Evolutionary conservation across 2,329 filamentous ascomycete genomes (phyloP), one percentile per base, ranked within the genome.

Genomic region (Malbranchea cinnamomea): DNA sequence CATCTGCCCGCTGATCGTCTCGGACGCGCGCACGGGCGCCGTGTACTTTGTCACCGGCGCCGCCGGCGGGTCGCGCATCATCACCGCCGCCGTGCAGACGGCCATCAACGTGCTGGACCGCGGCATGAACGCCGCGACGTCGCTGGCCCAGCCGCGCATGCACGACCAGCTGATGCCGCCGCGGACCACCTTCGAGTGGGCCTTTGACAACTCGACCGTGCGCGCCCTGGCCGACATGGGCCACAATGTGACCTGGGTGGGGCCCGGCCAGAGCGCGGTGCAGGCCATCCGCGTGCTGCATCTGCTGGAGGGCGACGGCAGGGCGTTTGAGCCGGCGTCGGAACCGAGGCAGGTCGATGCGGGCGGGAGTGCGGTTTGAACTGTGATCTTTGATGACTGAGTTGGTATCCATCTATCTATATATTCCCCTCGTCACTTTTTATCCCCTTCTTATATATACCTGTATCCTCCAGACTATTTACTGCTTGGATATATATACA

Each of bases 151-250:
- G 43, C 78, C 78, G 0, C 62, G 84, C 6, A 56, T 91, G 13
- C 84, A 92, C 46, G 81, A 92, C 47, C 84, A 92, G 55, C 60
- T 92, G 6, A 61, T 83, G 31, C 84, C 83, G 0, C 76, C 83
- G 42, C 54, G 57, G 28, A 66, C 74, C 2, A 59, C 57, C 0
- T 74, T 89, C 31, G 83, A 92, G 54, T 71, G 69, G 18, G 52
- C 52, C 0, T 91, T 78, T 41, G 65, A 80, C 41, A 75, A 77
- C 37, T 47, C 42, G 2, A 78, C 74, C 0, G 69, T 72, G 4
- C 67, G 61, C 2, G 76, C 67, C 37, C 65, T 93, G 67, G 53
- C 56, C 30, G 54, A 54, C 2, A 59, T 66, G 29, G 79, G 79
- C 0, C 81, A 89, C 47, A 76, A 81, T 44, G 66, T 89, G 2